Evolutionary conservation across 305 asterid genomes (phyloP).

Genomic region (Nicotiana rustica): DNA sequence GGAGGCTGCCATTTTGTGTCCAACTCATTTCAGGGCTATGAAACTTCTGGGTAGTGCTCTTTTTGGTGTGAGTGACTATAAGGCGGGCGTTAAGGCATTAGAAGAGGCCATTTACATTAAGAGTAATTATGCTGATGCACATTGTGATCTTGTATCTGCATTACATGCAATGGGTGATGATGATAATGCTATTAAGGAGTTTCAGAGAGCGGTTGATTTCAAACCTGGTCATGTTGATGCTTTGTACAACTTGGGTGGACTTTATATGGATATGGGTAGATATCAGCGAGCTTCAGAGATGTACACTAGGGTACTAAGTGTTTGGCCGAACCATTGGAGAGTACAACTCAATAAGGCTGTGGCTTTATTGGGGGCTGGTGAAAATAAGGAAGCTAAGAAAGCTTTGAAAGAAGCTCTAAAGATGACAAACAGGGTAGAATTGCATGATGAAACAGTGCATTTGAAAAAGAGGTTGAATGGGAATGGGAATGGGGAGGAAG

Average conservation of each 20-base stretch:
- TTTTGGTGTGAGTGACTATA: constrained; percentile 96
- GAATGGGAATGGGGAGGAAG: constrained; percentile 69
- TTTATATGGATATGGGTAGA: constrained; percentile 99
- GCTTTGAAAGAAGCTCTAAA: constrained; percentile 94
- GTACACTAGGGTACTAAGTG: constrained; percentile 91
- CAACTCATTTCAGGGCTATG: constrained; percentile 94
- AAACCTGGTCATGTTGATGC: constrained; percentile 98
- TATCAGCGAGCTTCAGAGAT: constrained; percentile 97
- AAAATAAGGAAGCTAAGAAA: constrained; percentile 92
- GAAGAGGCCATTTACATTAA: constrained; percentile 99
- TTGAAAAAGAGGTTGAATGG: constrained; percentile 83
- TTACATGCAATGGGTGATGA: constrained; percentile 95
- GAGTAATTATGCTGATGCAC: constrained; percentile 96
- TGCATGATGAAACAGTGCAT: constrained; percentile 89
- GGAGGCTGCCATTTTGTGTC: constrained; percentile 95
- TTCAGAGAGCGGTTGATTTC: constrained; percentile 96
- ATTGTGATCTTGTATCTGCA: constrained; percentile 98
- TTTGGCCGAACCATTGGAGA: constrained; percentile 97
- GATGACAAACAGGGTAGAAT: constrained; percentile 93
- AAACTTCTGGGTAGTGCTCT: constrained; percentile 96
- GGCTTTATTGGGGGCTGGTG: constrained; percentile 91
- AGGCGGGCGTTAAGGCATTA: constrained; percentile 97
- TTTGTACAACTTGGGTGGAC: constrained; percentile 87
- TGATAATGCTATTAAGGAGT: constrained; percentile 97
- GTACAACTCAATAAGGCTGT: constrained; percentile 96